These are phyloP conservation scores for Sugiyamaella mastotermitis DNA, from an alignment of 805 yeast species.

Conservation along the genomic window DNA sequence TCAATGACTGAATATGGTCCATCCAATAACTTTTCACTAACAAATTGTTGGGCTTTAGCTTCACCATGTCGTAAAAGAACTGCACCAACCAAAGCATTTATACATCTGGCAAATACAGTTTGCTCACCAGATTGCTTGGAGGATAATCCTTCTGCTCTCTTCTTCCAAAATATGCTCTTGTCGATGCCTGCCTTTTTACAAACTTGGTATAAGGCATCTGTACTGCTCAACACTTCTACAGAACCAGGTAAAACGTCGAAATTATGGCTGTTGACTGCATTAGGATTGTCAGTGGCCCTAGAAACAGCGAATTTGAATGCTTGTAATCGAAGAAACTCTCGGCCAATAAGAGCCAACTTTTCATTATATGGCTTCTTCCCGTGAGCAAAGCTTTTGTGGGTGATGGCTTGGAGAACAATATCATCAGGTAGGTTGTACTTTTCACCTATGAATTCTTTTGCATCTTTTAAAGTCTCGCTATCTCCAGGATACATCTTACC, in stretches of 20 bases:
- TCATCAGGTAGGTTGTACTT: slow-evolving; percentile 53
- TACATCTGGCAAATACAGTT: slow-evolving; percentile 45
- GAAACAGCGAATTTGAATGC: slow-evolving; percentile 17
- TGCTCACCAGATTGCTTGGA: slow-evolving; percentile 29
- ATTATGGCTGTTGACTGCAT: slow-evolving; percentile 24
- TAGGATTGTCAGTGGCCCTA: slow-evolving; percentile 12
- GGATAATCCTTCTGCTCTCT: slow-evolving; percentile 9
- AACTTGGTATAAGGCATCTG: slow-evolving; percentile 24
- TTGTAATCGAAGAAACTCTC: slow-evolving; percentile 26
- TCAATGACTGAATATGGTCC: slow-evolving; percentile 27
- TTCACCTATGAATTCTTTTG: slow-evolving; percentile 45
- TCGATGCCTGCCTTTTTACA: slow-evolving; percentile 26
- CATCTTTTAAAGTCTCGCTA: slow-evolving; percentile 41
- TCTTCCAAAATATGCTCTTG: slow-evolving; percentile 26
- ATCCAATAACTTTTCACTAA: slow-evolving; percentile 40
- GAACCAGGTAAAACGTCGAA: slow-evolving; percentile 26
- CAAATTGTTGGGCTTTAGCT: slow-evolving; percentile 47
- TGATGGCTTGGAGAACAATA: slow-evolving; percentile 68
- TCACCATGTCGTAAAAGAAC: slow-evolving; percentile 59
- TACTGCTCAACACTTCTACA: slow-evolving; percentile 25
- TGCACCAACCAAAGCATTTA: slow-evolving; percentile 64
- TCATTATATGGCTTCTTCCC: slow-evolving; percentile 88
- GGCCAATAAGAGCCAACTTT: slow-evolving; percentile 63
- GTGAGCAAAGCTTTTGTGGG: slow-evolving; percentile 93
- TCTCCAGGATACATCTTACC: slow-evolving; percentile 51